A percentile compares a stretch with the other conserved stretches of the same genome.
phyloP scores from a whole-genome alignment of 208 protist genomes.

The Leptomonas seymouri region DNA sequence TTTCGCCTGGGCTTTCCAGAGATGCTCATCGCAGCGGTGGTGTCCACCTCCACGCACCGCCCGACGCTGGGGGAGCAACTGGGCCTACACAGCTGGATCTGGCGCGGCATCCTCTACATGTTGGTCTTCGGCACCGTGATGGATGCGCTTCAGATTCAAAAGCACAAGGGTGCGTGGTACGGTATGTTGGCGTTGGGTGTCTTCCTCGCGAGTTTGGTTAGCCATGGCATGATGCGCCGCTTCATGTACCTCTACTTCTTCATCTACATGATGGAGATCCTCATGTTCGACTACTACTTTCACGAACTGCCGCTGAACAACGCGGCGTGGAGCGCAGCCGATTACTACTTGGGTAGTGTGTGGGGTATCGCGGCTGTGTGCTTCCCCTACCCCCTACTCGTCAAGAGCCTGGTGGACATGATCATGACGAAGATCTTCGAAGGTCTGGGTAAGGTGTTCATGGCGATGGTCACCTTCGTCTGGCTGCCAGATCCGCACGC shows the following conservation, averaged over 20 bases:
- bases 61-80: conserved; percentile 38
- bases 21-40: conserved; percentile 36
- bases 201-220: conserved; percentile 26
- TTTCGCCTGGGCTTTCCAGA: conserved; percentile 28
- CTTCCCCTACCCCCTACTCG: conserved; percentile 36
- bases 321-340: conserved; percentile 27
- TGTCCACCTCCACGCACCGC: conserved; percentile 37
- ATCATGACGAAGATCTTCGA: conserved; percentile 32
- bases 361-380: conserved; percentile 30
- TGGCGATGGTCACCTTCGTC: conserved; percentile 38
- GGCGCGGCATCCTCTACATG: conserved; percentile 35
- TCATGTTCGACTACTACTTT: conserved; percentile 31
- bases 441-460: conserved; percentile 34
- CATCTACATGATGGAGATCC: conserved; percentile 42
- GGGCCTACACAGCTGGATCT: conserved; percentile 37
- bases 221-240: conserved; percentile 32
- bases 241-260: conserved; percentile 48
- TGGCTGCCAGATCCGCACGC: conserved; percentile 37
- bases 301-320: conserved; percentile 26
- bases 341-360: conserved; percentile 37
- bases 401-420: conserved; percentile 33
- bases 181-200: conserved; percentile 31
- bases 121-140: conserved; percentile 18
- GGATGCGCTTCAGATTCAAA: conserved; percentile 25
- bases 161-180: conserved; percentile 31